These are phyloP conservation scores for Cnidoscolus chayamansa DNA, from an alignment of 441 rosid genomes.

Conservation along the genomic window DNA sequence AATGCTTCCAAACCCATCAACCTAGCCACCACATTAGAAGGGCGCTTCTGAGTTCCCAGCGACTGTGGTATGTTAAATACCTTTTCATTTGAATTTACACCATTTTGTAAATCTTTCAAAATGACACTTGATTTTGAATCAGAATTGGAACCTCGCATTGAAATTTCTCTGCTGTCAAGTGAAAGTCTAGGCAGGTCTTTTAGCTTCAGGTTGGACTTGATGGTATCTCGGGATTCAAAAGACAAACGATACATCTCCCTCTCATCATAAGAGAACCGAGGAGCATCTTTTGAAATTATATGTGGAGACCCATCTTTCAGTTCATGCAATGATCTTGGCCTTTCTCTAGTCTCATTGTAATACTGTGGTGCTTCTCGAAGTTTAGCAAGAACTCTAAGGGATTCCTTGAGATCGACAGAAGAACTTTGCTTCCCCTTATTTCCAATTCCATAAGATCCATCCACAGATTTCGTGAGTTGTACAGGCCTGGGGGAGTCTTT, in stretches of 20 bases:
- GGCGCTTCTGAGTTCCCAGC: constrained; percentile 50
- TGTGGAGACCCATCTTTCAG: constrained; percentile 38
- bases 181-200: constrained; percentile 80
- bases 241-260: constrained; percentile 49
- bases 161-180: constrained; percentile 57
- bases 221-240: constrained; percentile 59
- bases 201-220: constrained; percentile 49
- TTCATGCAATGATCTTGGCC: constrained; percentile 35
- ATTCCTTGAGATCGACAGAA: constrained; percentile 59
- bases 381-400: constrained; percentile 61
- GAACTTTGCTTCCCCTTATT: constrained; percentile 41
- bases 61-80: constrained; percentile 29
- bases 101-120: constrained; percentile 32
- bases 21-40: constrained; percentile 86
- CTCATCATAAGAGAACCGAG: constrained; percentile 63
- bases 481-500: constrained; percentile 68
- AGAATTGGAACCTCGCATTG: constrained; percentile 36
- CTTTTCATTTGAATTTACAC: constrained; percentile 30
- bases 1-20: constrained; percentile 92
- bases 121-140: constrained; percentile 38
- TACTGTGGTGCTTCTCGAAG: constrained; percentile 62
- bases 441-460: constrained; percentile 37
- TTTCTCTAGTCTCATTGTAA: constrained; percentile 43
- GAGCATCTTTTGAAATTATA: constrained; percentile 46
- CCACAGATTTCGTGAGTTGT: constrained; percentile 35